A percentile compares a stretch with the other conserved stretches of the same genome.
These are phyloP conservation scores for Porphyridium purpureum DNA, from an alignment of 23 red algal species.

Conservation along the genomic window DNA sequence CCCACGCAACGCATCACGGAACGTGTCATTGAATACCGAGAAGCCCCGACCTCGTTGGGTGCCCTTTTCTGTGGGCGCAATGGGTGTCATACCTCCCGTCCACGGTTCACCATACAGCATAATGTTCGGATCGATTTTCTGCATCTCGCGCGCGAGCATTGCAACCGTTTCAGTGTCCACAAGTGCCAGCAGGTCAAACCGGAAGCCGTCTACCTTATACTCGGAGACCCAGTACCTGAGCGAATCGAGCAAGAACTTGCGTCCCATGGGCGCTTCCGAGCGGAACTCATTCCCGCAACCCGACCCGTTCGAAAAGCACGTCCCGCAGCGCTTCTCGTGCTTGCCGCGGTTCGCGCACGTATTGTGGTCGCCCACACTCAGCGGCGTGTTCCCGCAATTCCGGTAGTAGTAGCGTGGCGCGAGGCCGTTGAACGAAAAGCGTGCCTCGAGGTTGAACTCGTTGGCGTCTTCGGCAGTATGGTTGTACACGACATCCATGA, in stretches of 20 bases:
- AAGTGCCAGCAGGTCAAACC: constrained; percentile 77
- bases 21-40: constrained; percentile 79
- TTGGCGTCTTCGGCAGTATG: constrained; percentile 80
- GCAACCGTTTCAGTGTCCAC: constrained; percentile 49
- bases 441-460: constrained; percentile 67
- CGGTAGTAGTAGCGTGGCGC: constrained; percentile 75
- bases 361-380: constrained; percentile 27
- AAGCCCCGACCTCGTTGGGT: constrained; percentile 57
- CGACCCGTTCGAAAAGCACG: constrained; percentile 75
- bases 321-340: constrained; percentile 17
- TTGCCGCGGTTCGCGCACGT: constrained; percentile 23
- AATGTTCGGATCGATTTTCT: constrained; percentile 33
- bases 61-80: constrained; percentile 50
- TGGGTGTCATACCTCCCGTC: constrained; percentile 52
- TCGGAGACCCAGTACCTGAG: constrained; percentile 83
- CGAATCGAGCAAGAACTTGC: constrained; percentile 77
- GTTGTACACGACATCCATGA: constrained; percentile 94
- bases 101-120: constrained; percentile 81
- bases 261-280: constrained; percentile 62
- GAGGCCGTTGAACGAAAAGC: constrained; percentile 79
- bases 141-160: constrained; percentile 19
- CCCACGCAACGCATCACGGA: constrained; percentile 65
- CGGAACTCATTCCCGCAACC: constrained; percentile 93
- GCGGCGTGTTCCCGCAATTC: constrained; percentile 50
- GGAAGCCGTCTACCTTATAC: constrained; percentile 86